Percentiles rank a stretch among this genome's conserved stretches.
phyloP scores from a whole-genome alignment of 306 rosid species.

The Dalbergia oliveri region DNA sequence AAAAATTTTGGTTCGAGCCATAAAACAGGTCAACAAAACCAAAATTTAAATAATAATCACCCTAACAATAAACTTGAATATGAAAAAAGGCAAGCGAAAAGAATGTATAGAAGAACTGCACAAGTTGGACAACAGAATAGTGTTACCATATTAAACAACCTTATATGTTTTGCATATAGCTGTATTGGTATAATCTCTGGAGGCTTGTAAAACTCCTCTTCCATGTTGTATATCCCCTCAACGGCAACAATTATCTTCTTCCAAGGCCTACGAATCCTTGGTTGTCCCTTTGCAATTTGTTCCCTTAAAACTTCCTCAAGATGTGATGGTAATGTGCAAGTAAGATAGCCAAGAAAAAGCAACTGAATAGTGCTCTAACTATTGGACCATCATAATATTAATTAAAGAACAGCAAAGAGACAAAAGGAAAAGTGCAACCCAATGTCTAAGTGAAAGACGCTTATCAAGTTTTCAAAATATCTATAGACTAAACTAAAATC shows the following conservation, averaged over 20 bases:
- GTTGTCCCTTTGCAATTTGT: slow-evolving; percentile 83
- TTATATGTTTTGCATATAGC: slow-evolving; percentile 80
- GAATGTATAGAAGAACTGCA: background rate
- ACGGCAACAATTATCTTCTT: slow-evolving; percentile 79
- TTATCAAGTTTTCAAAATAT: background rate
- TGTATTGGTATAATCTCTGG: slow-evolving; percentile 81
- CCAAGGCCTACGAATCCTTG: slow-evolving; percentile 88
- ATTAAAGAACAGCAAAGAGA: background rate
- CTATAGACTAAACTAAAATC: background rate
- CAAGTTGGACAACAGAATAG: background rate
- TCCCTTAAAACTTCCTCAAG: slow-evolving; percentile 82
- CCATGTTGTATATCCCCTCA: slow-evolving; percentile 92
- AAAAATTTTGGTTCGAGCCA: no score
- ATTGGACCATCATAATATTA: background rate
- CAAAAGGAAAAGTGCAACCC: background rate
- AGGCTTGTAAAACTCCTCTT: slow-evolving; percentile 85
- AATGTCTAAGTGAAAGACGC: background rate
- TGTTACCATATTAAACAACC: slow-evolving; percentile 48
- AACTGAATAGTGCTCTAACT: slow-evolving; percentile 1
- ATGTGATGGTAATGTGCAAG: slow-evolving; percentile 69
- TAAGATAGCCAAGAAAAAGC: slow-evolving; percentile 28
- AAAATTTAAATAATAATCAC: no score
- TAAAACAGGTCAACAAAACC: no score
- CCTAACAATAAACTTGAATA: no score
- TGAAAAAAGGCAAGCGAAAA: no score